A percentile compares a stretch with the other conserved stretches of the same genome.
These are phyloP conservation scores for Cryptococcus sp. DNA, from an alignment of 1,284 basidiomycete species.

Conservation along the genomic window DNA sequence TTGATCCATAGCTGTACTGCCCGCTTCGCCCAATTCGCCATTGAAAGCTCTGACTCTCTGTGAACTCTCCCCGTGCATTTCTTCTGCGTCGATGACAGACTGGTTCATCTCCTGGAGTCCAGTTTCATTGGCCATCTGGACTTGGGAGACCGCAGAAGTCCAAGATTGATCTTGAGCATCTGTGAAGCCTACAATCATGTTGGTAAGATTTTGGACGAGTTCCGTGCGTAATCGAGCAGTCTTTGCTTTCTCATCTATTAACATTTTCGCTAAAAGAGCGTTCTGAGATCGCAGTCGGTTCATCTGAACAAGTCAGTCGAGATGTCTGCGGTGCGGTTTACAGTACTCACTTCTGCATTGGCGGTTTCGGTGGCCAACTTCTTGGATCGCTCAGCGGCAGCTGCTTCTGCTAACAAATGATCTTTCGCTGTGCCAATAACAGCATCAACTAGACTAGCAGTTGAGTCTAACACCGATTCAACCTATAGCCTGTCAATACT, in stretches of 20 bases:
- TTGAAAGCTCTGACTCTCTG: conserved; percentile 3
- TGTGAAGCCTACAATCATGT: conserved; percentile 65
- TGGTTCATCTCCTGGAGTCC: conserved; percentile 49
- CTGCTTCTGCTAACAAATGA: conserved; percentile 58
- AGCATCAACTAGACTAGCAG: conserved; percentile 55
- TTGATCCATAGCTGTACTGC: conserved; percentile 10
- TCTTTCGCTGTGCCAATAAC: conserved; percentile 59
- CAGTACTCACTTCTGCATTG: conserved; percentile 51
- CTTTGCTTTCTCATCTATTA: conserved; percentile 64
- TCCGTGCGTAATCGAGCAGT: conserved; percentile 65
- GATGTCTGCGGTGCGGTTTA: background rate
- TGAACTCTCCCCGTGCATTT: conserved; percentile 4
- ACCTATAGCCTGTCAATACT: conserved; percentile 21
- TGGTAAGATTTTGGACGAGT: conserved; percentile 65
- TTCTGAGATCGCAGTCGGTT: conserved; percentile 68
- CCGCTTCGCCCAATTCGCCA: conserved; percentile 9
- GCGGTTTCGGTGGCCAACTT: conserved; percentile 54
- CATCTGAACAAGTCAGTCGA: conserved; percentile 43
- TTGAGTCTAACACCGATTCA: conserved; percentile 36
- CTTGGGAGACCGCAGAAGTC: conserved; percentile 55
- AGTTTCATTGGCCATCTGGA: conserved; percentile 58
- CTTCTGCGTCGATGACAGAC: conserved; percentile 5
- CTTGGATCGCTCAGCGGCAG: conserved; percentile 55
- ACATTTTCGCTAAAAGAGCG: conserved; percentile 57
- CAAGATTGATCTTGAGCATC: conserved; percentile 66